These are phyloP conservation scores for Ogataea dorogensis DNA, from an alignment of 805 yeast genomes.

Conservation along the genomic window DNA sequence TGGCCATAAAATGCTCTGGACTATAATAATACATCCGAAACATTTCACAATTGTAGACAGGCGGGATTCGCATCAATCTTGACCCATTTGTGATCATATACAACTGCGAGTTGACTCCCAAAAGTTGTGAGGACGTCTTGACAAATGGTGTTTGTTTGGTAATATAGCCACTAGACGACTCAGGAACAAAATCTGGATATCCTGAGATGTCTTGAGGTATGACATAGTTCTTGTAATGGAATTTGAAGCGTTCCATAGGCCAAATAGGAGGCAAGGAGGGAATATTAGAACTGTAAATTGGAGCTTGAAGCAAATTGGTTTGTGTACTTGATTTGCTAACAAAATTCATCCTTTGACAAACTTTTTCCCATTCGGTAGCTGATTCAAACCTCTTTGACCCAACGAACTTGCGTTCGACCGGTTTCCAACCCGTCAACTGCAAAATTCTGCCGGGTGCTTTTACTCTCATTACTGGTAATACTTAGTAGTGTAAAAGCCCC, in stretches of 20 bases:
- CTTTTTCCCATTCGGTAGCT: too few relatives aligned
- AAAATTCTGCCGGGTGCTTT: too few relatives aligned
- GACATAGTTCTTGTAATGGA: background rate
- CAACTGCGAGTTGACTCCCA: conserved; percentile 26
- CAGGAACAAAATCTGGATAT: conserved; percentile 11
- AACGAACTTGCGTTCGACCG: too few relatives aligned
- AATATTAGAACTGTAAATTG: too few relatives aligned
- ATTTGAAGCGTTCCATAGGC: background rate
- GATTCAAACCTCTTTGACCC: too few relatives aligned
- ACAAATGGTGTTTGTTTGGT: conserved; percentile 16
- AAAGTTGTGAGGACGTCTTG: conserved; percentile 13
- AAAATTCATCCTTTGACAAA: too few relatives aligned
- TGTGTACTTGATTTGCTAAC: too few relatives aligned
- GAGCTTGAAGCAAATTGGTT: too few relatives aligned
- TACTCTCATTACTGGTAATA: too few relatives aligned
- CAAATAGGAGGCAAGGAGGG: background rate
- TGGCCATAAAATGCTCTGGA: conserved; percentile 22
- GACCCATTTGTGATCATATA: conserved; percentile 12
- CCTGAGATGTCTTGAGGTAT: background rate
- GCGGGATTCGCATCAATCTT: conserved; percentile 9
- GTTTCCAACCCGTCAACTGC: background rate
- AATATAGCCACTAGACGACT: conserved; percentile 16
- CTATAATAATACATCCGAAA: conserved; percentile 27
- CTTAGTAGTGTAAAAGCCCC: background rate
- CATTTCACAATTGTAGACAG: conserved; percentile 21